Percentiles rank a stretch among this genome's conserved stretches.
phyloP scores from a whole-genome alignment of 2,329 filamentous ascomycete genomes.

The Lachnellula cervina region DNA sequence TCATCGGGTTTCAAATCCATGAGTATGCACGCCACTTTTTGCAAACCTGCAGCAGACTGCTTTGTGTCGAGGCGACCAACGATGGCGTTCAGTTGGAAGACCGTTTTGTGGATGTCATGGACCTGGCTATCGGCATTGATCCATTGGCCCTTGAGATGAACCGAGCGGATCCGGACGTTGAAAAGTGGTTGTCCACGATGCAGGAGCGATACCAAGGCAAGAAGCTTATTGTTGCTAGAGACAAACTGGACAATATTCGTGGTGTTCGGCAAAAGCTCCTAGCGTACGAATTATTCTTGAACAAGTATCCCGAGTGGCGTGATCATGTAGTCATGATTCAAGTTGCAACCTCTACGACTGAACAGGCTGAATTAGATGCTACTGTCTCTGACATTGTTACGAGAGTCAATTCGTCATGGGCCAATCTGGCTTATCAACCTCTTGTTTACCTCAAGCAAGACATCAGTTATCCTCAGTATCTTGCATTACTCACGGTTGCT shows the following conservation, averaged over 20 bases:
- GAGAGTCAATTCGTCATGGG: slow-evolving; percentile 86
- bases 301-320: slow-evolving; percentile 85
- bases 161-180: slow-evolving; percentile 67
- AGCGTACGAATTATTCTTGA: slow-evolving; percentile 85
- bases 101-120: slow-evolving; percentile 84
- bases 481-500: slow-evolving; percentile 84
- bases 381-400: slow-evolving; percentile 92
- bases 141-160: slow-evolving; percentile 68
- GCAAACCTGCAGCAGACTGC: slow-evolving; percentile 87
- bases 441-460: slow-evolving; percentile 94
- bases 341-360: slow-evolving; percentile 84
- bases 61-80: slow-evolving; percentile 83
- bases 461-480: slow-evolving; percentile 85
- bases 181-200: slow-evolving; percentile 74
- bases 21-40: slow-evolving; percentile 94
- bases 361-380: slow-evolving; percentile 81
- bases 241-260: slow-evolving; percentile 89
- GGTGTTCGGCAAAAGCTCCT: slow-evolving; percentile 91
- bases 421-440: slow-evolving; percentile 86
- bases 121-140: slow-evolving; percentile 86
- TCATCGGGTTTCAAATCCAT: slow-evolving; percentile 88
- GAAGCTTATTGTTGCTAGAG: slow-evolving; percentile 83
- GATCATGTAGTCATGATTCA: slow-evolving; percentile 89
- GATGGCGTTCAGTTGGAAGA: slow-evolving; percentile 89
- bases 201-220: slow-evolving; percentile 82